Evolutionary conservation across 306 rosid species (phyloP).

Genomic region (Lathyrus sativus): DNA sequence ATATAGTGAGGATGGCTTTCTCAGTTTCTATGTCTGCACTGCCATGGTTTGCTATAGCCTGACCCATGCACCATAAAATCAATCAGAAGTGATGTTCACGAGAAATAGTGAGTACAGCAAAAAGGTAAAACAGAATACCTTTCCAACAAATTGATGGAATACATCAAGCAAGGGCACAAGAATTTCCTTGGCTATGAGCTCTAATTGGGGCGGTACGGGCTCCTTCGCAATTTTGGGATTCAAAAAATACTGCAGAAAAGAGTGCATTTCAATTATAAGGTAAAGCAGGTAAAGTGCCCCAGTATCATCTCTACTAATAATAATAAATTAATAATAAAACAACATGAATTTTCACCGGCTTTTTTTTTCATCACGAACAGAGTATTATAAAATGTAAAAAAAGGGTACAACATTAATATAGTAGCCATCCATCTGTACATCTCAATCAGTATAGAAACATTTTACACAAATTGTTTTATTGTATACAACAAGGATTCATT

Average conservation of each 20-base stretch:
- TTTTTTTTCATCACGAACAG: not conserved
- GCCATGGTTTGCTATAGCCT: conserved; percentile 54
- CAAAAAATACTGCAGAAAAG: conserved; percentile 69
- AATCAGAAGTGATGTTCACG: conserved; percentile 23
- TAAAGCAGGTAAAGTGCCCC: conserved; percentile 13
- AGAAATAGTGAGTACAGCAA: conserved; percentile 27
- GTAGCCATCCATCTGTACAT: not conserved
- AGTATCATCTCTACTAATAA: not conserved
- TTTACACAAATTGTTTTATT: not conserved
- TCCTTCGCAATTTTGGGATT: conserved; percentile 80
- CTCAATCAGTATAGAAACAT: not conserved
- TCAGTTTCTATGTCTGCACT: conserved; percentile 52
- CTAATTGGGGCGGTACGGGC: conserved; percentile 79
- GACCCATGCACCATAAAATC: conserved; percentile 43
- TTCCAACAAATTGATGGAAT: conserved; percentile 67
- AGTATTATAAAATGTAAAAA: not conserved
- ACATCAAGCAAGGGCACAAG: conserved; percentile 69
- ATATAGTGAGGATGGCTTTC: conserved; percentile 62
- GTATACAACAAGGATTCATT: not conserved
- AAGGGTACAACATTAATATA: no score
- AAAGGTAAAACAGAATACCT: conserved; percentile 43
- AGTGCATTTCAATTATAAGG: conserved; percentile 11
- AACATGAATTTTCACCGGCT: conserved; percentile 3
- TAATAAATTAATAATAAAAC: not conserved
- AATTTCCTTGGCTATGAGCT: conserved; percentile 64